A percentile compares a stretch with the other conserved stretches of the same genome.
These are phyloP conservation scores for Phytophthora meadii DNA, from an alignment of 352 stramenopile genomes.

Conservation along the genomic window DNA sequence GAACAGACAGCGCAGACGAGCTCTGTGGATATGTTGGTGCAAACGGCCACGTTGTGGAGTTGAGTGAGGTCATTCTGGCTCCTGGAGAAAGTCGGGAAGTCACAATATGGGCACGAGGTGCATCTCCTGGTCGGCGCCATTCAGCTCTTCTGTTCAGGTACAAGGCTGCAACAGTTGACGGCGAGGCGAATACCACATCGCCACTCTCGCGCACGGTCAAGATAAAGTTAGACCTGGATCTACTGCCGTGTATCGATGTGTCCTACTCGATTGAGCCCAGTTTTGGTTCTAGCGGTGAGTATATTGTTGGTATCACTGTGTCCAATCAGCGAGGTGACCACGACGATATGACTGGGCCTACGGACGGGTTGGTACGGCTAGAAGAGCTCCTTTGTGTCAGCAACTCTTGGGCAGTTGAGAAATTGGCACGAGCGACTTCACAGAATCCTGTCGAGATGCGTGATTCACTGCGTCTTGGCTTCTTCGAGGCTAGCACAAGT, in stretches of 20 bases:
- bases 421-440: constrained; percentile 34
- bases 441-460: constrained; percentile 16
- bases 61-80: constrained; percentile 54
- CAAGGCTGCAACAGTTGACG: constrained; percentile 28
- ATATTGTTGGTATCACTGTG: constrained; percentile 78
- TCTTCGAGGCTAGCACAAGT: constrained; percentile 75
- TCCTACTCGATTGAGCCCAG: constrained; percentile 76
- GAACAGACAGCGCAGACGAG: constrained; percentile 25
- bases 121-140: constrained; percentile 47
- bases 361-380: constrained; percentile 49
- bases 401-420: constrained; percentile 64
- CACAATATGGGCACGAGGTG: constrained; percentile 59
- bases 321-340: constrained; percentile 56
- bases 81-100: constrained; percentile 62
- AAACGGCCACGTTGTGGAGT: constrained; percentile 69
- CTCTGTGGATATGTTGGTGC: constrained; percentile 66
- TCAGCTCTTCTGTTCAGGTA: constrained; percentile 80
- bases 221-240: constrained; percentile 64
- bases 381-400: constrained; percentile 72
- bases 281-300: constrained; percentile 67
- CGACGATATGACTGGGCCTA: constrained; percentile 19
- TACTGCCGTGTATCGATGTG: constrained; percentile 67
- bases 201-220: constrained; percentile 49
- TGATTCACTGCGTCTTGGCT: constrained; percentile 55
- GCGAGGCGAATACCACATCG: constrained; percentile 17